These are phyloP conservation scores for Solanum megistacrolobum DNA, from an alignment of 257 asterid species.

Conservation along the genomic window DNA sequence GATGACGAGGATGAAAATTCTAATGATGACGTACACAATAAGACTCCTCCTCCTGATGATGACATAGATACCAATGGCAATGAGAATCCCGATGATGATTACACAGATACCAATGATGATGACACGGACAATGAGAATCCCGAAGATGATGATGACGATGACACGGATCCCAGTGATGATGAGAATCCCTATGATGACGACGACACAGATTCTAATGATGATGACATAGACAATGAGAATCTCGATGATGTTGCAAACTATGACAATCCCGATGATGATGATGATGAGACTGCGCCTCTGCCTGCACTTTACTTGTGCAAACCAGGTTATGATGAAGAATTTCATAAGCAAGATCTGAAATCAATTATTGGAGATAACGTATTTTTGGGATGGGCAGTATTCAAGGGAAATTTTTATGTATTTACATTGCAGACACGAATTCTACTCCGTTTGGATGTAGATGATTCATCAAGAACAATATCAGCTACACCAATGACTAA, in stretches of 20 bases:
- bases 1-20: not conserved
- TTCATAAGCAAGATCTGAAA: not conserved
- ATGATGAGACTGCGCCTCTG: not conserved
- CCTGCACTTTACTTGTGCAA: not conserved
- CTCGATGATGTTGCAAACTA: too few species aligned
- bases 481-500: too few species aligned
- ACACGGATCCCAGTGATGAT: not conserved
- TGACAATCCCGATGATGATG: not conserved
- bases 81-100: too few species aligned
- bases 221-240: not conserved
- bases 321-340: not conserved
- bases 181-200: too few species aligned
- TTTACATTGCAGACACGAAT: fast-evolving
- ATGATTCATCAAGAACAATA: too few species aligned
- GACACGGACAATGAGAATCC: too few species aligned
- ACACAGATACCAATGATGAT: too few species aligned
- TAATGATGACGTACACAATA: not conserved
- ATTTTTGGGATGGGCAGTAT: not conserved
- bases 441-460: too few species aligned
- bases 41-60: not conserved
- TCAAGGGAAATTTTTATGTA: not conserved
- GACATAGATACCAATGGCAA: too few species aligned
- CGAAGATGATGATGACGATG: not conserved
- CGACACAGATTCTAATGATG: not conserved
- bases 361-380: not conserved